A percentile compares a stretch with the other conserved stretches of the same genome.
phyloP scores from a whole-genome alignment of 192 early-diverging fungal genomes.

The Entrophospora sp. region DNA sequence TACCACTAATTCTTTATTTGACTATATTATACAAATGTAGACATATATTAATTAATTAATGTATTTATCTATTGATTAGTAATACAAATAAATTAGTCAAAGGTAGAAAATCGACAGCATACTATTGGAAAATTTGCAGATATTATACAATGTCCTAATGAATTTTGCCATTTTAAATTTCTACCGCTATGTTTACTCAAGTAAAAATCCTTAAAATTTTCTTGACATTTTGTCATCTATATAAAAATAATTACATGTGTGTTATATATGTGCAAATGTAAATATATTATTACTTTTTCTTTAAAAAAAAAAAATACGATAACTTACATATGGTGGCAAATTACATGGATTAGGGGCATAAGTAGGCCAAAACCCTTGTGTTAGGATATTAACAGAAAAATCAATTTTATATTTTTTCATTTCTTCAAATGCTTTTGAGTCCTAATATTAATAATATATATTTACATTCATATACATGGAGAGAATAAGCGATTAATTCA shows the following conservation, averaged over 20 bases:
- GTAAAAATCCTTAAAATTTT: slow-evolving; percentile 77
- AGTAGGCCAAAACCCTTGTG: slow-evolving; percentile 86
- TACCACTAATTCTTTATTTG: slow-evolving; percentile 50
- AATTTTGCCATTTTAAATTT: slow-evolving; percentile 74
- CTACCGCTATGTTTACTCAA: slow-evolving; percentile 65
- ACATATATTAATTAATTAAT: not conserved
- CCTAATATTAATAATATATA: no score
- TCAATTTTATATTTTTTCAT: slow-evolving; percentile 34
- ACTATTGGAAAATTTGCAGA: slow-evolving; percentile 47
- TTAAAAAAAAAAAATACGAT: no score
- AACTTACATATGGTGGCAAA: slow-evolving; percentile 57
- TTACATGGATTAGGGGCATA: slow-evolving; percentile 66
- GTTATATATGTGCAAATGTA: no score
- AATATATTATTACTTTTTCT: no score
- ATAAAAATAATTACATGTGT: no score
- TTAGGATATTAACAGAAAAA: slow-evolving; percentile 73
- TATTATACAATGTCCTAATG: slow-evolving; percentile 71
- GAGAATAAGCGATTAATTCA: no score
- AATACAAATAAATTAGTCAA: no score
- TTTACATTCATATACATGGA: no score
- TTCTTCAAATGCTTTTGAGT: slow-evolving; percentile 26
- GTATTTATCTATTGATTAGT: not conserved
- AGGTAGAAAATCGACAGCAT: slow-evolving; percentile 27
- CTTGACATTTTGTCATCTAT: slow-evolving; percentile 44
- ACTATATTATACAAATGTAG: slow-evolving; percentile 23